Conservation (phyloP, 1,139 yeast genomes). For the Yamadazyma sp. region DNA sequence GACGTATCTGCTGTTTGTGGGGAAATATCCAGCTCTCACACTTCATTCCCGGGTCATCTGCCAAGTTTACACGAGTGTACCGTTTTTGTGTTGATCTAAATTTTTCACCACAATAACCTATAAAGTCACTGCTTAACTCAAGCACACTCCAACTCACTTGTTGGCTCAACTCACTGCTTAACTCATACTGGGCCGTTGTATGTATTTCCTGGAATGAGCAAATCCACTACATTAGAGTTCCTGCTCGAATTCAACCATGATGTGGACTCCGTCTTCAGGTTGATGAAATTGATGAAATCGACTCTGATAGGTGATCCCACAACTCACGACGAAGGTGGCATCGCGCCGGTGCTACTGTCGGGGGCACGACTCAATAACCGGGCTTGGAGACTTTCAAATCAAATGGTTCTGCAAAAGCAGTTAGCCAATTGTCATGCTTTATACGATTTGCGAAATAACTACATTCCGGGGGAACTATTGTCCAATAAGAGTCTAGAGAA, state of each 20-base stretch:
- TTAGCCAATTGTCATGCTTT: background rate
- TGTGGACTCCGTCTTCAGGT: conserved; percentile 5
- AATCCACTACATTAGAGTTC: conserved; percentile 8
- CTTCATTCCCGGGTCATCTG: no score
- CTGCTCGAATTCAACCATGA: conserved; percentile 7
- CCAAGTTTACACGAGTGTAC: no score
- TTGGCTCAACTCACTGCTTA: background rate
- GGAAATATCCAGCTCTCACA: no score
- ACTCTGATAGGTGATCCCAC: background rate
- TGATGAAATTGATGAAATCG: conserved; percentile 8
- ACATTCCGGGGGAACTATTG: conserved; percentile 1
- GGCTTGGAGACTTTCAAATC: conserved; percentile 28
- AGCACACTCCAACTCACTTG: no score
- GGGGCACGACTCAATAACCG: conserved; percentile 23
- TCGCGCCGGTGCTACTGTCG: background rate
- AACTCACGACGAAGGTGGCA: background rate
- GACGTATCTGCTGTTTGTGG: no score
- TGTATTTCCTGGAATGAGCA: conserved; percentile 8
- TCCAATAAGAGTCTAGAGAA: conserved; percentile 3
- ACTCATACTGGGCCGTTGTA: background rate
- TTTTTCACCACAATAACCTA: background rate
- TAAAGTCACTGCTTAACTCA: no score
- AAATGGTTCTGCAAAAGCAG: background rate
- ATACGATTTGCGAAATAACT: conserved; percentile 1
- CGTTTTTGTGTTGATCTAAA: background rate